These are phyloP conservation scores for Saprolegnia parasitica DNA, from an alignment of 352 stramenopile species.

Conservation along the genomic window DNA sequence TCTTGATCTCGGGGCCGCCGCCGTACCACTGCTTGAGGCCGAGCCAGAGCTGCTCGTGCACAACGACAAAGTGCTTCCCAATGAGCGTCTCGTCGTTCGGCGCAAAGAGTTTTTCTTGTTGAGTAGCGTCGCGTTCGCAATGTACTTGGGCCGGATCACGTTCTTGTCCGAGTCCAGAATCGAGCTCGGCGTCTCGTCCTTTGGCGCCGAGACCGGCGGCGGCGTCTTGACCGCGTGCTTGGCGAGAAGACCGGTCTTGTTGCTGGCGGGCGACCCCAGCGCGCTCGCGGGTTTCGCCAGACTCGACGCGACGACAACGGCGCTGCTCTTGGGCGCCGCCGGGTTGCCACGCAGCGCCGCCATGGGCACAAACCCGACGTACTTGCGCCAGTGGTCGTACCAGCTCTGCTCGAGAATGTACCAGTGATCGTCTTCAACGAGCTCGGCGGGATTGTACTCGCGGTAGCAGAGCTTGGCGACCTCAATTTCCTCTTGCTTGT, in stretches of 20 bases:
- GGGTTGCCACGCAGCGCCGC: slow-evolving; percentile 3
- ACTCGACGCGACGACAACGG: background rate
- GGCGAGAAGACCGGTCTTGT: background rate
- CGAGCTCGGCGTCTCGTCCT: slow-evolving; percentile 25
- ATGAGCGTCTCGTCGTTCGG: slow-evolving; percentile 68
- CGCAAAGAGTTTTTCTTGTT: slow-evolving; percentile 68
- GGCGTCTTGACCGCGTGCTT: background rate
- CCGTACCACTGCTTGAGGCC: slow-evolving; percentile 90
- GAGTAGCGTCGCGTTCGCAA: slow-evolving; percentile 75
- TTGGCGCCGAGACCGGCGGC: background rate
- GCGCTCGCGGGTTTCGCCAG: background rate
- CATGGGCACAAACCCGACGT: slow-evolving; percentile 38
- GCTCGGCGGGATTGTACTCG: slow-evolving; percentile 53
- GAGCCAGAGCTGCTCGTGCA: slow-evolving; percentile 85
- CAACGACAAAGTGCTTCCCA: slow-evolving; percentile 80
- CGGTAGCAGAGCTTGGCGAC: slow-evolving; percentile 72
- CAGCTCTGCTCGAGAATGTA: slow-evolving; percentile 80
- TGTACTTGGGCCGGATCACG: slow-evolving; percentile 72
- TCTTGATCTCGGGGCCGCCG: slow-evolving; percentile 79
- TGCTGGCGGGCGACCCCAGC: background rate
- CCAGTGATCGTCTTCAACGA: slow-evolving; percentile 82
- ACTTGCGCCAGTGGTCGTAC: slow-evolving; percentile 83
- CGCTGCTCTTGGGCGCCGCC: background rate
- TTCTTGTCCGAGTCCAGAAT: slow-evolving; percentile 78
- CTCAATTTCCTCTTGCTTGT: slow-evolving; percentile 73